phyloP scores from a whole-genome alignment of 768 basidiomycete species.

The Panaeolus papilionaceus region DNA sequence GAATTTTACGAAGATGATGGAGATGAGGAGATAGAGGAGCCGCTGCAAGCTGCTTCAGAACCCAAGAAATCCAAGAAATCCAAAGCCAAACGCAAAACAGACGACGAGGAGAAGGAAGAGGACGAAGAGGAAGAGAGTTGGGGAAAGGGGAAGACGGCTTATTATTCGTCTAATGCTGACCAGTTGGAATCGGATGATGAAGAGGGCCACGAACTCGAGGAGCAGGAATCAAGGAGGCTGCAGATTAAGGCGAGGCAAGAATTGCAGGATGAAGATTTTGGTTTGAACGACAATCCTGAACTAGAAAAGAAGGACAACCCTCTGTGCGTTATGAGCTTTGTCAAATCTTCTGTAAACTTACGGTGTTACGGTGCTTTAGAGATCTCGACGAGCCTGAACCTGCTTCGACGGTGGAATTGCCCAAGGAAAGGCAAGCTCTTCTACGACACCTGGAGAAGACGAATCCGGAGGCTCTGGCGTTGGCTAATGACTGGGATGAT shows the following conservation, averaged over 20 bases:
- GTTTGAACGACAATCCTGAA: slow-evolving; percentile 68
- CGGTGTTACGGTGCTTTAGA: slow-evolving; percentile 29
- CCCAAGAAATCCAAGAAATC: slow-evolving; percentile 34
- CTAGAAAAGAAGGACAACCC: slow-evolving; percentile 33
- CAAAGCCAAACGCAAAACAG: slow-evolving; percentile 34
- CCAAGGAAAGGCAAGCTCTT: slow-evolving; percentile 63
- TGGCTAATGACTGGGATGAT: slow-evolving; percentile 87
- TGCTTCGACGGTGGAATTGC: slow-evolving; percentile 42
- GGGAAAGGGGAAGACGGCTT: slow-evolving; percentile 81
- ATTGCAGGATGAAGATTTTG: slow-evolving; percentile 84
- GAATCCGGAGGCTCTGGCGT: slow-evolving; percentile 78
- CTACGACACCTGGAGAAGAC: slow-evolving; percentile 76
- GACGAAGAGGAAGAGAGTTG: slow-evolving; percentile 74
- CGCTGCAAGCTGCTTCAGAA: slow-evolving; percentile 25
- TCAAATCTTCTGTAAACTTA: background rate
- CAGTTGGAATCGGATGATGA: slow-evolving; percentile 87
- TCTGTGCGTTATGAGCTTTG: background rate
- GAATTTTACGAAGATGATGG: slow-evolving; percentile 40
- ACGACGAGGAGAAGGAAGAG: slow-evolving; percentile 38
- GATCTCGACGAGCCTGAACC: slow-evolving; percentile 44
- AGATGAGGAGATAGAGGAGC: slow-evolving; percentile 42
- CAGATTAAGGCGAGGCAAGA: slow-evolving; percentile 77
- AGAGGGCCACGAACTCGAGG: slow-evolving; percentile 87
- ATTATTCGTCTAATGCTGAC: slow-evolving; percentile 87
- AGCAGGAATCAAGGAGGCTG: slow-evolving; percentile 82